Evolutionary conservation across 163 green algal species (phyloP), one percentile per base, ranked within the genome.

Genomic region (Prototheca cutis): DNA sequence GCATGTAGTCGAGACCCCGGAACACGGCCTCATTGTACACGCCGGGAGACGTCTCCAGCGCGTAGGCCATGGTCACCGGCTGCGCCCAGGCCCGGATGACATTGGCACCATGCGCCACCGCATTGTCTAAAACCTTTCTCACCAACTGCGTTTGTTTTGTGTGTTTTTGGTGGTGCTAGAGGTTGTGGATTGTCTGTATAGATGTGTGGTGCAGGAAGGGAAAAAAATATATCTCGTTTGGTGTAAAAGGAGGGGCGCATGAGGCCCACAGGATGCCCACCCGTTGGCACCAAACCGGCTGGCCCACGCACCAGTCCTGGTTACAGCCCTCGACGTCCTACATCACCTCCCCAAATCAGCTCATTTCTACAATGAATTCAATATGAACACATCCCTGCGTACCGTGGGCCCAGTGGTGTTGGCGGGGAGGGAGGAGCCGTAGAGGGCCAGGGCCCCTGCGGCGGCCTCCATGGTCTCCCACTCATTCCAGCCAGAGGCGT

Each of bases 401-500:
- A 76, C 72, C 67, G 63, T 51, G 10, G 74, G 56, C 39, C 40
- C 56, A 15, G 40, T 62, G 19, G 18, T 55, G 28, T 56, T 40
- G 7, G 47, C 21, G 67, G 79, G 77, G 32, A 85, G 61, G 1
- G 60, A 63, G 6, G 74, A 66, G 3, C 69, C 79, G 40, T 66
- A 69, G n/a, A 85, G 66, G 17, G 73, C 42, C 33, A 79, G 67
- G 4, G 68, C 79, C 8, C 79, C 79, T 18, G 73, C 68, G 2
- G 54, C 73, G 15, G 70, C 67, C 60, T 86, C 78, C 32, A 84
- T 47, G 21, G 64, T 31, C 62, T 86, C 73, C 71, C 74, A 84
- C 59, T 61, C 39, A 28, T 77, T 77, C 48, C 48, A 77, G 3
- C 67, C 70, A 2, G 24, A 58, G 1, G 71, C 27, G n/a, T 62